phyloP scores from a whole-genome alignment of 129 eudicot species.

The Smallanthus sonchifolius region DNA sequence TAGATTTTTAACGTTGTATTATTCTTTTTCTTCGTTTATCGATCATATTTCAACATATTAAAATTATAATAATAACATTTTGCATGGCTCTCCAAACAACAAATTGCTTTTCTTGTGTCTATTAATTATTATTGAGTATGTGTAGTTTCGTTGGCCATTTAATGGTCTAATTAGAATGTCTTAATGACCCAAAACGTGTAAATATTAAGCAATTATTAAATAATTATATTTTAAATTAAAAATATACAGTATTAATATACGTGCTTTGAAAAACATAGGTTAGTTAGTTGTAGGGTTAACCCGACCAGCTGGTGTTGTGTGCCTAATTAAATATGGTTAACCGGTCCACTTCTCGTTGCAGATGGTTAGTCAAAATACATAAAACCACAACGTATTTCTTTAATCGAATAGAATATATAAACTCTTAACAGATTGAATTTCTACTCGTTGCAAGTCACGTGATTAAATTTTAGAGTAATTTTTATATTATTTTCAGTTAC shows the following conservation, averaged over 20 bases:
- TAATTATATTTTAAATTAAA: neutral
- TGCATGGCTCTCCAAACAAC: conserved; percentile 3
- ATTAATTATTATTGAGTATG: neutral
- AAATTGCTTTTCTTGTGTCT: neutral
- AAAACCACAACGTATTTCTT: neutral
- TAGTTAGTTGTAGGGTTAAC: conserved; percentile 21
- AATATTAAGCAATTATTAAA: neutral
- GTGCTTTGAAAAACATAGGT: neutral
- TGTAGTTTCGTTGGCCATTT: neutral
- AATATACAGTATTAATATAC: neutral
- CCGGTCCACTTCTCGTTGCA: conserved; percentile 16
- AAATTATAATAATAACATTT: neutral
- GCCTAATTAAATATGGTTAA: conserved; percentile 11
- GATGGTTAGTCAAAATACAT: conserved; percentile 15
- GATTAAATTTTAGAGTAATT: neutral
- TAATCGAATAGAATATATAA: neutral
- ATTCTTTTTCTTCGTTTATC: too few species aligned
- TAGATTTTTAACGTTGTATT: too few species aligned
- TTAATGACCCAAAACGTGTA: neutral
- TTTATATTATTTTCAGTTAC: neutral
- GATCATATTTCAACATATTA: neutral
- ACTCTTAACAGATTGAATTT: neutral
- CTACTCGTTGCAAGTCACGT: neutral
- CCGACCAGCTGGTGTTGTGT: conserved; percentile 10
- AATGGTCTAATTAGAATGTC: neutral